Evolutionary conservation across 2,329 filamentous ascomycete genomes (phyloP).

Genomic region (Aspergillus awamori): DNA sequence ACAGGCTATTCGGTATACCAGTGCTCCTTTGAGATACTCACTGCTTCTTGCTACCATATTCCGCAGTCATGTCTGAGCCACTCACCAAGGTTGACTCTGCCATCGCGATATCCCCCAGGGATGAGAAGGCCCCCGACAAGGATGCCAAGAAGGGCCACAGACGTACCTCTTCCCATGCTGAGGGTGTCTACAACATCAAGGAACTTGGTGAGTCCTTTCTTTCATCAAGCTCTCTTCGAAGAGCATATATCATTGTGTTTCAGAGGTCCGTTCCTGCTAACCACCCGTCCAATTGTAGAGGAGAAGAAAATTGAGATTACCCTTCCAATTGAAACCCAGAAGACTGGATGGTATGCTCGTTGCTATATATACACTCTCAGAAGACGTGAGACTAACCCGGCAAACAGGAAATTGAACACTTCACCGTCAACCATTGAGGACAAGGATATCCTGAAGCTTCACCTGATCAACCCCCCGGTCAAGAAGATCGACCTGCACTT

Average conservation of each 20-base stretch:
- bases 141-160: constrained; percentile 61
- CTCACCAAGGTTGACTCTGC: constrained; percentile 91
- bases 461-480: constrained; percentile 77
- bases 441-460: constrained; percentile 78
- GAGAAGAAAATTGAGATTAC: constrained; percentile 35
- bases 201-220: constrained; percentile 72
- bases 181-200: constrained; percentile 78
- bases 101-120: constrained; percentile 69
- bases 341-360: constrained; percentile 36
- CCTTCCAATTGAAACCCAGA: constrained; percentile 41
- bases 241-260: no score
- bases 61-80: constrained; percentile 59
- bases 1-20: not conserved
- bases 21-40: not conserved
- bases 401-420: constrained; percentile 85
- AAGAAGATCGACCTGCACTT: constrained; percentile 95
- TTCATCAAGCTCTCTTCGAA: no score
- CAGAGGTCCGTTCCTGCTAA: not conserved
- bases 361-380: not conserved
- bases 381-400: constrained; percentile 2
- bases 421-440: constrained; percentile 79
- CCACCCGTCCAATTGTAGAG: constrained; percentile 24
- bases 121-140: constrained; percentile 56
- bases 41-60: constrained; percentile 2
- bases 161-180: constrained; percentile 71